Conservation (phyloP, 2,329 filamentous ascomycete species). For the Aureobasidium sp. region DNA sequence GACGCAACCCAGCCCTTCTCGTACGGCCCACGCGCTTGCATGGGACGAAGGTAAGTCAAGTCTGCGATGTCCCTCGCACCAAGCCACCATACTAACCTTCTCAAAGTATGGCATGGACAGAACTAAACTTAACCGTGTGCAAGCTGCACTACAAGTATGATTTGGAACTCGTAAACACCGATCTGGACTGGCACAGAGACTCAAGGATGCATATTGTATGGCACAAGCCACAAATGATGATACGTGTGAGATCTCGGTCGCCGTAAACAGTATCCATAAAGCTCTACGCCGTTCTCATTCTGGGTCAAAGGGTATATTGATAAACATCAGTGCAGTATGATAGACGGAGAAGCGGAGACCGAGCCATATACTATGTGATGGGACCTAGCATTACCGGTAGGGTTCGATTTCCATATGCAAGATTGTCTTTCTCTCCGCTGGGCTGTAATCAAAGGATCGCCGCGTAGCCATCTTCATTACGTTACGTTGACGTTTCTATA, state of each 20-base stretch:
- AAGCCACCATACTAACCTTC: neutral
- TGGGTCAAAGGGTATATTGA: no score
- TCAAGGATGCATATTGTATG: neutral
- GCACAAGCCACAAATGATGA: neutral
- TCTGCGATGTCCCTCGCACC: fast-evolving
- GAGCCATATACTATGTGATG: no score
- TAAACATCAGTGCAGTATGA: no score
- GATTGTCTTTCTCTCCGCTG: no score
- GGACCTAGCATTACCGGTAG: no score
- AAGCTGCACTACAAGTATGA: neutral
- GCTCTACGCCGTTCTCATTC: no score
- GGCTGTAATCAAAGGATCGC: no score
- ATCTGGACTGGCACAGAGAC: neutral
- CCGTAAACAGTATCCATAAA: no score
- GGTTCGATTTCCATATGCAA: no score
- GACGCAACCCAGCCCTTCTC: neutral
- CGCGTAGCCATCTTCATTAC: no score
- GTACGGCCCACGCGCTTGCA: neutral
- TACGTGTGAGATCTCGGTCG: neutral
- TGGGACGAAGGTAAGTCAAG: neutral
- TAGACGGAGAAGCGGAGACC: no score
- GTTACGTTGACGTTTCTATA: no score
- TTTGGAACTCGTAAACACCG: neutral
- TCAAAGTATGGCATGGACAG: neutral
- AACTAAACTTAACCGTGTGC: neutral